Conservation (phyloP, 2,329 filamentous ascomycete genomes). For the Exophiala dermatitidis region DNA sequence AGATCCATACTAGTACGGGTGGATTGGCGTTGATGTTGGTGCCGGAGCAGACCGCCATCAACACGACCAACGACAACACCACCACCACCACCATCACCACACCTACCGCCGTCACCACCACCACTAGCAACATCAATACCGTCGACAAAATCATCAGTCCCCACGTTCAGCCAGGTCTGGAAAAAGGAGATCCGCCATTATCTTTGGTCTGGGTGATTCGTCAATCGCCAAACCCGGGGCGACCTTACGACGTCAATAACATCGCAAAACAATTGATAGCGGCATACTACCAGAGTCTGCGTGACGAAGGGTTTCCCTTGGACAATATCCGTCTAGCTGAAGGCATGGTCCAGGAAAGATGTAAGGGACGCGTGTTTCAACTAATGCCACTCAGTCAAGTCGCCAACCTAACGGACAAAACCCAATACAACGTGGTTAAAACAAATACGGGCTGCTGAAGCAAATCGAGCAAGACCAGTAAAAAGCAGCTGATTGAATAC, state of each 20-base stretch:
- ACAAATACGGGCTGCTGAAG: not conserved
- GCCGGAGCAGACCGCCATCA: not conserved
- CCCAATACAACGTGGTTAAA: conserved; percentile 1
- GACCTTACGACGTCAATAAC: conserved; percentile 9
- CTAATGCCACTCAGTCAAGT: conserved; percentile 20
- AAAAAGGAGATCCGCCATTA: conserved; percentile 19
- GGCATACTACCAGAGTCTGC: conserved; percentile 24
- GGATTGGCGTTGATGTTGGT: conserved; percentile 21
- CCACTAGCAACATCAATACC: not conserved
- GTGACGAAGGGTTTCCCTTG: conserved; percentile 25
- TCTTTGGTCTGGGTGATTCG: conserved; percentile 24
- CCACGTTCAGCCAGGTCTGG: conserved; percentile 24
- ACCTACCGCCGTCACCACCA: no score
- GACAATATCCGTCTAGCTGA: conserved; percentile 22
- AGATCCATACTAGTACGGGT: conserved; percentile 22
- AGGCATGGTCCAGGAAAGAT: conserved; percentile 17
- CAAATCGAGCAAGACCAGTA: not conserved
- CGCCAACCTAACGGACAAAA: conserved; percentile 6
- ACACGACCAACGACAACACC: not conserved
- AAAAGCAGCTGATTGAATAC: not conserved
- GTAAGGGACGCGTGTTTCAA: conserved; percentile 11
- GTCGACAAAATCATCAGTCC: conserved; percentile 12
- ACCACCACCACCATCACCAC: conserved; percentile 1
- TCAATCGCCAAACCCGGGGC: conserved; percentile 10
- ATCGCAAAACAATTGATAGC: conserved; percentile 20